Conservation (phyloP, 2,329 filamentous ascomycete genomes). For the Claviceps paspali region DNA sequence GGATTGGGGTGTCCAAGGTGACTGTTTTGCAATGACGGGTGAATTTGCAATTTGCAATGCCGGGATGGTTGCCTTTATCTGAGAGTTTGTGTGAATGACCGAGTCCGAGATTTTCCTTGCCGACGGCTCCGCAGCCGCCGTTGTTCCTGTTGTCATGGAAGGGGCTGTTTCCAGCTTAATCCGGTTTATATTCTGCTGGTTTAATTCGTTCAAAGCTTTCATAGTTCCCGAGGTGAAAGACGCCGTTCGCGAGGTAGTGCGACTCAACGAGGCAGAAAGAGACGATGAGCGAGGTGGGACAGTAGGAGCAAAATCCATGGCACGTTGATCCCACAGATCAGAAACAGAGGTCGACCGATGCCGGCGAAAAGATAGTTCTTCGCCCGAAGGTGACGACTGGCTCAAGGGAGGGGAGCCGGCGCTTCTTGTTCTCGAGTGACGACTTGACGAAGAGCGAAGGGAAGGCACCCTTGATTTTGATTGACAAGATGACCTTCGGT, state of each 20-base stretch:
- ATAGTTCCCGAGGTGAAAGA: conserved; percentile 34
- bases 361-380: conserved; percentile 26
- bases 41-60: not conserved
- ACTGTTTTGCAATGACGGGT: not conserved
- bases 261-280: conserved; percentile 46
- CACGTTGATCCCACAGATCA: conserved; percentile 36
- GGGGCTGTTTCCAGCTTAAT: not conserved
- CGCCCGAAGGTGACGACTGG: conserved; percentile 26
- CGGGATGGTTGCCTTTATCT: not conserved
- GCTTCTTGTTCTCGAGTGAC: conserved; percentile 37
- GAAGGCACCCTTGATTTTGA: conserved; percentile 39
- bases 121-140: not conserved
- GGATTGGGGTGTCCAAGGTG: not conserved
- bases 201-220: conserved; percentile 34
- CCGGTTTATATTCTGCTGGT: conserved; percentile 5
- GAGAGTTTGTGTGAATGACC: not conserved
- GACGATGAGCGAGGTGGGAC: conserved; percentile 44
- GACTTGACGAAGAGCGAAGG: conserved; percentile 45
- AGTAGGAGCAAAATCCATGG: conserved; percentile 43
- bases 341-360: conserved; percentile 31
- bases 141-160: not conserved
- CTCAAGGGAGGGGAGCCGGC: conserved; percentile 31
- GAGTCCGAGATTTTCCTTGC: not conserved
- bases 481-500: conserved; percentile 38
- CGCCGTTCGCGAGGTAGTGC: conserved; percentile 31